phyloP scores from a whole-genome alignment of 23 red algal species.

The Chondrus crispus region DNA sequence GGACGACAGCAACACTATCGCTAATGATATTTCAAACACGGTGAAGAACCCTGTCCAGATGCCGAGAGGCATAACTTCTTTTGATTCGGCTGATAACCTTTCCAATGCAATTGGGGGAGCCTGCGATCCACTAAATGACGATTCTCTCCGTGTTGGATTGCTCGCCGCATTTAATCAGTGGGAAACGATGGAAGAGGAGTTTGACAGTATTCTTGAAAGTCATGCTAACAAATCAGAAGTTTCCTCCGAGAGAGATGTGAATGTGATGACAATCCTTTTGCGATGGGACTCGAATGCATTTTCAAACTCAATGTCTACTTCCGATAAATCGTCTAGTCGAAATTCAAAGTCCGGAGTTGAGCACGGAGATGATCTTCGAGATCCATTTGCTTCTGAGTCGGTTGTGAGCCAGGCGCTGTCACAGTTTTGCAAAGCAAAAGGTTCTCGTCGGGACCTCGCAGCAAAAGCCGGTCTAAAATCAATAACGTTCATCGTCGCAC shows the following conservation, averaged over 20 bases:
- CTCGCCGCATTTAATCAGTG: slow-evolving; percentile 69
- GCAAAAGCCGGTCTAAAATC: slow-evolving; percentile 79
- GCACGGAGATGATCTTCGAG: neutral
- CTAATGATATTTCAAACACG: neutral
- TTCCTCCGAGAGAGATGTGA: slow-evolving; percentile 44
- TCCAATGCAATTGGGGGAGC: slow-evolving; percentile 16
- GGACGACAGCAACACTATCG: slow-evolving; percentile 25
- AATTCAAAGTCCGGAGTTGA: neutral
- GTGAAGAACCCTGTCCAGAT: neutral
- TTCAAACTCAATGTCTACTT: neutral
- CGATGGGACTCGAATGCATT: slow-evolving; percentile 55
- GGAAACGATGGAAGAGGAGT: slow-evolving; percentile 63
- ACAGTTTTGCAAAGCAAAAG: slow-evolving; percentile 46
- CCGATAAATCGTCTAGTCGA: neutral
- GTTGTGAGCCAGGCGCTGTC: slow-evolving; percentile 62
- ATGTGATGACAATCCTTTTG: slow-evolving; percentile 72
- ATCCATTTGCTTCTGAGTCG: slow-evolving; percentile 30
- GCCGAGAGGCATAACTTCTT: slow-evolving; percentile 46
- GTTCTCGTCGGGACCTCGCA: slow-evolving; percentile 57
- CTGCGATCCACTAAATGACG: slow-evolving; percentile 9
- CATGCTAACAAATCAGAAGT: neutral
- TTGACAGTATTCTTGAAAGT: slow-evolving; percentile 60
- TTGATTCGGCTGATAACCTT: slow-evolving; percentile 96
- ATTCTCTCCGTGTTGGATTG: slow-evolving; percentile 71
- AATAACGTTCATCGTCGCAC: slow-evolving; percentile 94